Conservation (phyloP, 169 alveolate genomes). For the Plasmodium relictum region DNA sequence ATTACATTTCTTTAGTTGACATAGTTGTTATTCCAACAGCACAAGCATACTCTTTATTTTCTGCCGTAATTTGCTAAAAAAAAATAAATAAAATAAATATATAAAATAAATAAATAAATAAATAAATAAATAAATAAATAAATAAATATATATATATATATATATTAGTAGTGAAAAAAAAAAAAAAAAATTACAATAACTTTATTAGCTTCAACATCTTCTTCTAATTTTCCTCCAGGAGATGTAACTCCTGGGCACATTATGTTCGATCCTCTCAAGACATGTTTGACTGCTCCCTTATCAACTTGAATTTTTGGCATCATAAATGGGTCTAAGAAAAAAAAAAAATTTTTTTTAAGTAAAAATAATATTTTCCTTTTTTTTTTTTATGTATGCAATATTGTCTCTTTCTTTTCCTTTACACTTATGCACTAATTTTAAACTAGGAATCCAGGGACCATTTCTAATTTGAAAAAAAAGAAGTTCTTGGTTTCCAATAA, state of each 20-base stretch:
- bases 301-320: slow-evolving; percentile 98
- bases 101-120: background rate
- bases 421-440: slow-evolving; percentile 95
- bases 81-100: background rate
- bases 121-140: background rate
- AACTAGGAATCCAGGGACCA: slow-evolving; percentile 96
- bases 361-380: background rate
- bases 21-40: slow-evolving; percentile 96
- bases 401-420: slow-evolving; percentile 19
- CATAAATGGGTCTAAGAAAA: slow-evolving; percentile 92
- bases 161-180: background rate
- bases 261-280: slow-evolving; percentile 96
- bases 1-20: slow-evolving; percentile 95
- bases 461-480: slow-evolving; percentile 92
- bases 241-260: slow-evolving; percentile 99
- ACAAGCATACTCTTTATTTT: slow-evolving; percentile 95
- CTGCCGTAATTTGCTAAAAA: slow-evolving; percentile 92
- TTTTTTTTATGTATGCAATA: background rate
- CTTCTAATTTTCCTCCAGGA: slow-evolving; percentile 95
- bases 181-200: slow-evolving; percentile 82
- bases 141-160: slow-evolving; percentile 26
- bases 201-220: slow-evolving; percentile 89
- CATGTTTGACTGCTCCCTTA: slow-evolving; percentile 96
- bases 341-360: background rate
- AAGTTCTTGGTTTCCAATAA: slow-evolving; percentile 87